These are phyloP conservation scores for Melastoma malabathricum DNA, from an alignment of 345 rosid genomes.

Conservation along the genomic window DNA sequence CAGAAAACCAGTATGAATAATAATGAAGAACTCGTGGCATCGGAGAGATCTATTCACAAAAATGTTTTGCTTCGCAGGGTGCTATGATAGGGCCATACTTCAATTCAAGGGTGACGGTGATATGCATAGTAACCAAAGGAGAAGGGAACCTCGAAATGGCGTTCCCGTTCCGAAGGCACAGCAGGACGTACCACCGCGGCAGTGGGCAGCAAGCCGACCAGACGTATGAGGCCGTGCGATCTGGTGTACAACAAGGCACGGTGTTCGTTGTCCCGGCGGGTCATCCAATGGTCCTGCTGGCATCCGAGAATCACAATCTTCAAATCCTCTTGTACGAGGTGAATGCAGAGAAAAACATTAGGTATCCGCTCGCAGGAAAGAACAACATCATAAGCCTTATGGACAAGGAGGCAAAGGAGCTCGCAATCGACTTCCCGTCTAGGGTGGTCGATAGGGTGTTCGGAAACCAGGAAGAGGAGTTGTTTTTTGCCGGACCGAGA, in stretches of 20 bases:
- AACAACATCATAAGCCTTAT: conserved; percentile 18
- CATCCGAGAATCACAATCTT: conserved; percentile 18
- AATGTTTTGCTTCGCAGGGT: conserved; percentile 12
- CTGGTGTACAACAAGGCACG: conserved; percentile 11
- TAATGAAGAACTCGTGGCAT: too few relatives aligned
- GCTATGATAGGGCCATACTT: conserved; percentile 22
- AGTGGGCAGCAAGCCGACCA: not conserved
- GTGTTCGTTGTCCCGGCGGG: conserved; percentile 26
- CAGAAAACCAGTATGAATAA: too few relatives aligned
- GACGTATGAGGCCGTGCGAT: conserved; percentile 16
- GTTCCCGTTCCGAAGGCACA: conserved; percentile 13
- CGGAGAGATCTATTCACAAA: not conserved
- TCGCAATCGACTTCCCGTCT: conserved; percentile 20
- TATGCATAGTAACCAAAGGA: conserved; percentile 17
- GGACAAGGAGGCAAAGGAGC: conserved; percentile 29
- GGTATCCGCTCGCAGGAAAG: conserved; percentile 25
- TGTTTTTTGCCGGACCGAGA: conserved; percentile 33
- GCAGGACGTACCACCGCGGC: not conserved
- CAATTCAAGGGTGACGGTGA: conserved; percentile 27
- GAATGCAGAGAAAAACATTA: conserved; percentile 22
- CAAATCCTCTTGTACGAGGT: conserved; percentile 24
- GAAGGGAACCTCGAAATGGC: conserved; percentile 33
- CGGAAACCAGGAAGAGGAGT: conserved; percentile 24
- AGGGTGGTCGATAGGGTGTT: conserved; percentile 25
- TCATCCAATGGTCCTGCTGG: conserved; percentile 24